A percentile compares a stretch with the other conserved stretches of the same genome.
phyloP scores from a whole-genome alignment of 805 yeast genomes.

The Candida sanyiensis region DNA sequence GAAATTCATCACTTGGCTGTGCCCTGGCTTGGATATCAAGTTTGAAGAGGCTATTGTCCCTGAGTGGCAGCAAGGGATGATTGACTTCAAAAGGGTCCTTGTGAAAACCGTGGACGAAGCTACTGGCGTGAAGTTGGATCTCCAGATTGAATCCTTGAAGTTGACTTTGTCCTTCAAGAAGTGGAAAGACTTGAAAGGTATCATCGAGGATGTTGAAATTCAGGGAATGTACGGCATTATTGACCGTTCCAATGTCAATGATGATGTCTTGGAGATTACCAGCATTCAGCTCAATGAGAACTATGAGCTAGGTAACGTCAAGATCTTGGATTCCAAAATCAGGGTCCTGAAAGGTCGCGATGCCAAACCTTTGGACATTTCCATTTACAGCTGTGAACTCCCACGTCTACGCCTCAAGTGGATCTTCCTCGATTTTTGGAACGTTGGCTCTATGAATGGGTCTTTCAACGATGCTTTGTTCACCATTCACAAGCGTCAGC shows the following conservation, averaged over 20 bases:
- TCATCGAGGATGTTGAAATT: slow-evolving; percentile 70
- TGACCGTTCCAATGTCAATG: slow-evolving; percentile 45
- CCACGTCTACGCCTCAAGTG: slow-evolving; percentile 54
- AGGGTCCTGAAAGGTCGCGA: slow-evolving; percentile 27
- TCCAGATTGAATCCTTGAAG: slow-evolving; percentile 74
- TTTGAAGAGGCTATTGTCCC: slow-evolving; percentile 91
- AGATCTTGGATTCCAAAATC: slow-evolving; percentile 47
- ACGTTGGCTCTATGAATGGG: slow-evolving; percentile 67
- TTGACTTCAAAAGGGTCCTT: slow-evolving; percentile 70
- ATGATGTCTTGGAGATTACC: slow-evolving; percentile 20
- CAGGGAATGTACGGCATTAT: slow-evolving; percentile 82
- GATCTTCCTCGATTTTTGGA: slow-evolving; percentile 59
- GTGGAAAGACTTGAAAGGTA: slow-evolving; percentile 85
- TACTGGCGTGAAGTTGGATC: slow-evolving; percentile 70
- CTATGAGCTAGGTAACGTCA: slow-evolving; percentile 37
- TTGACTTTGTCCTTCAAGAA: slow-evolving; percentile 74
- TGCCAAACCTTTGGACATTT: slow-evolving; percentile 32
- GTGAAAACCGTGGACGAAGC: slow-evolving; percentile 63
- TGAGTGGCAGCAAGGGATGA: slow-evolving; percentile 83
- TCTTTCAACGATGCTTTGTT: slow-evolving; percentile 70
- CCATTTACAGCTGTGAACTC: slow-evolving; percentile 61
- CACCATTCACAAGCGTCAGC: slow-evolving; percentile 71
- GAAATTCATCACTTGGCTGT: slow-evolving; percentile 59
- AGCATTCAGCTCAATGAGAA: slow-evolving; percentile 31
- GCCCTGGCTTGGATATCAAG: slow-evolving; percentile 71